Conservation (phyloP, 371 early-diverging fungal genomes). For the Batkoa obscura region DNA sequence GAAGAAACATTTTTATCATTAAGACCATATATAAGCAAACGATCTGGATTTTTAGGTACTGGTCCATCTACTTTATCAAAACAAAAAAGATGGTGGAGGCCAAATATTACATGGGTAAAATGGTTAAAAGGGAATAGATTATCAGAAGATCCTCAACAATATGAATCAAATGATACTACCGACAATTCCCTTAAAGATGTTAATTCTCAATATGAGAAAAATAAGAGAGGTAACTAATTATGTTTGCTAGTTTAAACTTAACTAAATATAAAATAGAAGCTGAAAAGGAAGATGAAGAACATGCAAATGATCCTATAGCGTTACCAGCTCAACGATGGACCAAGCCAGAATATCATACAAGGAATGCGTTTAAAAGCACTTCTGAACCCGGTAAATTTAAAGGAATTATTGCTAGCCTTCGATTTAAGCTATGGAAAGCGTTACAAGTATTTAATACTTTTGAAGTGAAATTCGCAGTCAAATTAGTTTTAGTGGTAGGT, state of each 20-base stretch:
- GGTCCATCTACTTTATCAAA: not conserved
- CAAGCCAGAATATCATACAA: not conserved
- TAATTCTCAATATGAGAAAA: not conserved
- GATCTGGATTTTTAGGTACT: not conserved
- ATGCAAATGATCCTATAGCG: not conserved
- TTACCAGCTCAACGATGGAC: slow-evolving; percentile 4
- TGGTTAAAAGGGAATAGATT: not conserved
- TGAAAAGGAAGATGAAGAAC: not conserved
- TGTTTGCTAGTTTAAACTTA: not conserved
- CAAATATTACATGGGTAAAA: not conserved
- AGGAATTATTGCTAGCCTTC: not conserved
- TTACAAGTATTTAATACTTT: not conserved
- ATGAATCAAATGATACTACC: not conserved
- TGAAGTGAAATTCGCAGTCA: not conserved
- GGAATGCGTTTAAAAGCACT: not conserved
- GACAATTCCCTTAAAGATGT: not conserved
- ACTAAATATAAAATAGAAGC: not conserved
- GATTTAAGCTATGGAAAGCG: not conserved
- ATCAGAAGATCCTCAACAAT: not conserved
- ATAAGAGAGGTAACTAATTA: not conserved
- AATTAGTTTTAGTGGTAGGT: not conserved
- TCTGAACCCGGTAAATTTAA: not conserved
- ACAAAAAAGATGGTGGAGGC: not conserved
- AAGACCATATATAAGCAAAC: not conserved
- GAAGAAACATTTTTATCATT: not conserved